Percentiles rank a stretch among this genome's conserved stretches.
Conservation (phyloP, 2,329 filamentous ascomycete species). For the Aspergillus unguis region DNA sequence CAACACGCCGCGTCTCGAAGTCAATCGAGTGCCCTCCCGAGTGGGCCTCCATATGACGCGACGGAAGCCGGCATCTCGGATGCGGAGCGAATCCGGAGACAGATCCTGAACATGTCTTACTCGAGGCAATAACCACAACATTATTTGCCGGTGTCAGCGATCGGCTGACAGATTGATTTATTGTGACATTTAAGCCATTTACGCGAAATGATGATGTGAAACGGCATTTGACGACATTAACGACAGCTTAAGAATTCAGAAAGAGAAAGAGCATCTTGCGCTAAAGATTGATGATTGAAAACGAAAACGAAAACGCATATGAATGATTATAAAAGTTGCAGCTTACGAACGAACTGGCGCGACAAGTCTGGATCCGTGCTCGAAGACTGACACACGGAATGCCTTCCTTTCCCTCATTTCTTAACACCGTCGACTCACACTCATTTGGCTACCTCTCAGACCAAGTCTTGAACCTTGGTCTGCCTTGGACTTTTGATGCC, state of each 20-base stretch:
- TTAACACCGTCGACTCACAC: constrained; percentile 1
- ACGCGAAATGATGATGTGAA: constrained; percentile 29
- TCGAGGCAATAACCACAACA: constrained; percentile 22
- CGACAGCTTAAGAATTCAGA: constrained; percentile 15
- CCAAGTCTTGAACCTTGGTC: neutral
- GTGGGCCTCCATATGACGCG: constrained; percentile 28
- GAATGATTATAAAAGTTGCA: constrained; percentile 11
- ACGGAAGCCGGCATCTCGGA: constrained; percentile 37
- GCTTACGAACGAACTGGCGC: constrained; percentile 1
- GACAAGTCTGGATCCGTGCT: constrained; percentile 7
- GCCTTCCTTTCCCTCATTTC: neutral
- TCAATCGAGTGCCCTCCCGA: constrained; percentile 10
- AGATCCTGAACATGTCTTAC: constrained; percentile 38
- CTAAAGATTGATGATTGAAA: constrained; percentile 11
- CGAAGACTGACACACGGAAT: neutral
- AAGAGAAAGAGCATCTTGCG: constrained; percentile 9
- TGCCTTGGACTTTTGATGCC: neutral
- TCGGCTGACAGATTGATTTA: constrained; percentile 28
- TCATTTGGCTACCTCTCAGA: neutral
- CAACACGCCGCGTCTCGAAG: constrained; percentile 17
- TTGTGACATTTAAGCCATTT: constrained; percentile 14
- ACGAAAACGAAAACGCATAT: constrained; percentile 4
- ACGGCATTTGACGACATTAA: constrained; percentile 28
- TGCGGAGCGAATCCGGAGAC: constrained; percentile 39
- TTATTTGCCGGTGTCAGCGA: constrained; percentile 22